Evolutionary conservation across 192 early-diverging fungal genomes (phyloP), one percentile per base, ranked within the genome.

Genomic region (Podila clonocystis): DNA sequence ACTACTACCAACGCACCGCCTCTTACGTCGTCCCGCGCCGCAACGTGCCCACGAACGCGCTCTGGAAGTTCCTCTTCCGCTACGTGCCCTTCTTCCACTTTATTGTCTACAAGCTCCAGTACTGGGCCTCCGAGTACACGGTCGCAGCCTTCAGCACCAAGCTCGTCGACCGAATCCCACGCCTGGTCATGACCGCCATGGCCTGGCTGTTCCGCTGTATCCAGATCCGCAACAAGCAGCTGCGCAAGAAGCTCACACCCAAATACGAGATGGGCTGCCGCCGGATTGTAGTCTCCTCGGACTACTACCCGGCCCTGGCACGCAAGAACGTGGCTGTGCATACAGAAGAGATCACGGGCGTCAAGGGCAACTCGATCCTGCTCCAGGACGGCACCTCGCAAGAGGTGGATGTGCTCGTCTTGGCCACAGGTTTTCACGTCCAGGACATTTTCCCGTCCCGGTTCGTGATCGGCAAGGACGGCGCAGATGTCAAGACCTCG

Each of bases 401-500:
- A 49, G 83, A 87, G 36, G 73, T 72, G 3, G 89, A 90, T 55
- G 83, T 83, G 20, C 26, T 90, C 38, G 70, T 89, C 22, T 50
- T 85, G 17, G 89, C 87, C 13, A 90, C 89, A 9, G 89, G 89
- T 3, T 90, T 89, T 62, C 58, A 86, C 29, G 77, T 82, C 12
- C 82, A 82, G 28, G 66, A 82, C 13, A 50, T 69, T 20, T 59
- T 85, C n/a, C 50, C 71, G 20, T 64, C 63, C 24, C 63, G 77
- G 24, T 75, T 74, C 55, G 17, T 88, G 3, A 65, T 67, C 34
- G 88, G 88, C 58, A 80, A 73, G 31, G 61, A 73, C 28, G 60
- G 72, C 15, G 45, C 58, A 11, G 73, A 72, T 50, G 38, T 87
- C 17, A 34, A 68, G 29, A 59, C 63, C 13, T 77, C 72, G 3